Evolutionary conservation across 306 rosid genomes (phyloP), one percentile per base, ranked within the genome.

Genomic region (Rosa persica): DNA sequence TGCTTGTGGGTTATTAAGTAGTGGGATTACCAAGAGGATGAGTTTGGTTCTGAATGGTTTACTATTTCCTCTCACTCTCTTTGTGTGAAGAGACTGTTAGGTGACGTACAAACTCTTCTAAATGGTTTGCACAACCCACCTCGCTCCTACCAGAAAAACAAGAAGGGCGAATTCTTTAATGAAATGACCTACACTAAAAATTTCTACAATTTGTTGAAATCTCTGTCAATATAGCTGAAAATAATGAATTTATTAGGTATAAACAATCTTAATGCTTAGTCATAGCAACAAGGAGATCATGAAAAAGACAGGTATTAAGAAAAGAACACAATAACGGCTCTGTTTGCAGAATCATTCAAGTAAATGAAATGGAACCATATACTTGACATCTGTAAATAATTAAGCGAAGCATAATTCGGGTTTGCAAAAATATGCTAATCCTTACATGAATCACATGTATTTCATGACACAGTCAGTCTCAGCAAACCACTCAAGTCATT

Each of bases 1-100:
- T 78, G 36, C 60, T 58, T 65, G 58, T 66, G 73, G 78, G 65
- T 47, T 65, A 17, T 44, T 73, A 68, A 85, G 64, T 49, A 77
- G 77, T 67, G 74, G 20, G 64, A 79, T 64, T 79, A 52, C 86
- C 76, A 88, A 86, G 89, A 86, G 87, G 79, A 80, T 86, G 92
- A 46, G 87, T 68, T 73, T 47, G 84, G 86, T 87, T 44, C 22
- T 39, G 42, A 69, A 83, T 82, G 40, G 80, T 79, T 89, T 60
- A 49, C 73, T 22, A 61, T 16, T 52, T 72, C 30, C 76, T 11
- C 22, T 12, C 97, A 90, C 86, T 67, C 83, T 0, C 62, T 83
- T 72, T 68, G 97, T 82, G 93, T 88, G 97, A 88, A 64, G 66
- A 58, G 73, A 82, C 81, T 62, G 86, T 74, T 86, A 86, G 97